Conservation (phyloP, 192 early-diverging fungal species). For the Coemansia sp. region DNA sequence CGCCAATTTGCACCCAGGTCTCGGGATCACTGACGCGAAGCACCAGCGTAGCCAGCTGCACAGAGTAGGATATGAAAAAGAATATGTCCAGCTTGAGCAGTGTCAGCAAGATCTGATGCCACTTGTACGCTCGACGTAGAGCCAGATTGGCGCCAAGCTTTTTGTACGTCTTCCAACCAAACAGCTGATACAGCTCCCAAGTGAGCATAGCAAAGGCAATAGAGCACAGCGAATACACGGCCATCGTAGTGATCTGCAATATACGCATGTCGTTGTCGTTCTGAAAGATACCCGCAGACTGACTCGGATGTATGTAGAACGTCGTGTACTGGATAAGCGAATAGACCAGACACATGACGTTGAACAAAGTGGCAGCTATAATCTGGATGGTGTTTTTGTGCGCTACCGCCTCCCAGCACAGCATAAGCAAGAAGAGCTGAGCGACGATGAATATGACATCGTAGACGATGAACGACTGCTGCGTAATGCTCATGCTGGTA, state of each 20-base stretch:
- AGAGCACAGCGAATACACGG: conserved; percentile 55
- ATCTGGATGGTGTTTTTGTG: conserved; percentile 95
- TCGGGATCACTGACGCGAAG: conserved; percentile 59
- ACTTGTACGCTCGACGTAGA: conserved; percentile 75
- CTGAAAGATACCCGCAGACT: conserved; percentile 54
- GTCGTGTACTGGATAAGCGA: conserved; percentile 61
- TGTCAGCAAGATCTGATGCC: conserved; percentile 80
- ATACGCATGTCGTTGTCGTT: conserved; percentile 58
- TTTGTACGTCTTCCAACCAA: conserved; percentile 84
- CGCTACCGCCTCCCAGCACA: conserved; percentile 89
- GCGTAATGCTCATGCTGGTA: conserved; percentile 51
- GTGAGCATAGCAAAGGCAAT: conserved; percentile 55
- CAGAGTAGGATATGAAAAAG: conserved; percentile 78
- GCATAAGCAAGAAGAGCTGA: conserved; percentile 80
- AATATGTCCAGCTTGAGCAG: conserved; percentile 82
- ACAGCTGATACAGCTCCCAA: conserved; percentile 72
- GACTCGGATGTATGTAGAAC: conserved; percentile 51
- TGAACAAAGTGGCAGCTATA: conserved; percentile 66
- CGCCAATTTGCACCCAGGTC: conserved; percentile 60
- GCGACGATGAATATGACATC: conserved; percentile 86
- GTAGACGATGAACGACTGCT: conserved; percentile 70
- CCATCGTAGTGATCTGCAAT: conserved; percentile 54
- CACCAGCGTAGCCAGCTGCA: conserved; percentile 71
- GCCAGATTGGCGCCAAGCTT: conserved; percentile 80
- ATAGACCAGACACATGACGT: conserved; percentile 61